Evolutionary conservation across 106 monocot genomes (phyloP), one percentile per base, ranked within the genome.

Genomic region (Apostasia ramifera): DNA sequence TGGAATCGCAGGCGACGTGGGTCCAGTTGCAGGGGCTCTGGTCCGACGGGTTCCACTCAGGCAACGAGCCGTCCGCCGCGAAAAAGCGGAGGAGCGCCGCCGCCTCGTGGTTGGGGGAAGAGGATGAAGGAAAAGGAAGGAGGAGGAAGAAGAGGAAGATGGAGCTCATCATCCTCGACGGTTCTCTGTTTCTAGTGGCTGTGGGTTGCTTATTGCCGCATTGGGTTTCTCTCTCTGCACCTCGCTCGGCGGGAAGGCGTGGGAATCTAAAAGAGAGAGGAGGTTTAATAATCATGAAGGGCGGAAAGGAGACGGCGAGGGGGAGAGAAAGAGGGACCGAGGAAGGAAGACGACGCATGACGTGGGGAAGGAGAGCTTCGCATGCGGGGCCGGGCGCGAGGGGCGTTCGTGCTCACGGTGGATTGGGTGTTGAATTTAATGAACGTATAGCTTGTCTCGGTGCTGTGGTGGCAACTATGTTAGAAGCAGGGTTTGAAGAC

Each of bases 1-100:
- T 9, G 48, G 58, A 6, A 40, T 53, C 45, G 71, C 60, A 61
- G 49, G 71, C 2, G 71, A 71, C 6, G 49, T 39, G n/a, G 5
- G 77, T 64, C 95, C 95, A 95, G 45, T 81, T 88, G 80, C 95
- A 95, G 10, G 95, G 91, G 13, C 62, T 74, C 0, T 62, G 8
- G 45, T 84, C 80, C 47, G 73, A 9, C 0, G 80, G 84, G 55
- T 72, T 64, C 95, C 95, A 95, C 71, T 84, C 53, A 6, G 50
- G 53, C 14, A 68, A 66, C 1, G 58, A 58, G 1, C n/a, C 2
- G 44, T 6, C 39, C 14, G 75, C 60, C 42, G 51, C 53, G 61
- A 68, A n/a, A 59, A 51, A 62, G 50, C 50, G 5, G 61, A 75
- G 61, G 44, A 75, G 75, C 0, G 67, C 44, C 39, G 68, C 9